Base-by-base conservation (phyloP, 169 alveolate genomes). In the Eimeria zaria region DNA sequence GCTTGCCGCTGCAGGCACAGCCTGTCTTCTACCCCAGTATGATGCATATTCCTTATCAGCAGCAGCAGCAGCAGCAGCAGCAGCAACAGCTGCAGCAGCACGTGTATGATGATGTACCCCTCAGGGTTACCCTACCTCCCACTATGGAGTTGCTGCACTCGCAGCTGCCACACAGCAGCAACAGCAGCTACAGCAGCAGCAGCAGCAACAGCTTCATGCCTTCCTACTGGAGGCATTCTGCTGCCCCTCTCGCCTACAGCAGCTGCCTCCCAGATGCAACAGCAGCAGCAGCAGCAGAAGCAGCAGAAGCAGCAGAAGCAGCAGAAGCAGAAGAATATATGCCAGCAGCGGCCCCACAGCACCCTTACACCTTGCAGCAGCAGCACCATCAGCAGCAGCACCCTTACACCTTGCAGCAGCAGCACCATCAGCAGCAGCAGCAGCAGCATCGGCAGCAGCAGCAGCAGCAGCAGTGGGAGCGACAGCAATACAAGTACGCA, bases 1-100 rank as follows among this genome's bases (percentile, higher is more conserved):
- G 24, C 48, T 71, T 27, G 71, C 89, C 89, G 20, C 71, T 80
- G 69, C 89, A 80, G 55, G 89, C 89, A 11, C 89, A 80, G 71
- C 89, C 44, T 18, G 89, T 80, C 14, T 80, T 51, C 69, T 46
- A 67, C 48, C 67, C 89, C 44, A 48, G 44, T 30, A 44, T 55
- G 71, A 24, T n/a, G 88, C 39, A 55, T 6, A 41, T 24, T 44
- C 71, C 89, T 18, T n/a, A n/a, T 18, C 71, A 80, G 69, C 89
- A 48, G 89, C 44, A 44, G 64, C 89, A 48, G 48, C 89, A 48
- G 69, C 89, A 44, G 89, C 89, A 18, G 69, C 89, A 46, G 46
- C 71, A 80, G 89, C 69, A 30, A 24, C 89, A 48, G 69, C 69
- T 48, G 22, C 89, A 48, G 71, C 89, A n/a, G 30, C 85, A 39